Evolutionary conservation across 1,284 basidiomycete species (phyloP), one percentile per base, ranked within the genome.

Genomic region (Lentinula novae-zelandiae): DNA sequence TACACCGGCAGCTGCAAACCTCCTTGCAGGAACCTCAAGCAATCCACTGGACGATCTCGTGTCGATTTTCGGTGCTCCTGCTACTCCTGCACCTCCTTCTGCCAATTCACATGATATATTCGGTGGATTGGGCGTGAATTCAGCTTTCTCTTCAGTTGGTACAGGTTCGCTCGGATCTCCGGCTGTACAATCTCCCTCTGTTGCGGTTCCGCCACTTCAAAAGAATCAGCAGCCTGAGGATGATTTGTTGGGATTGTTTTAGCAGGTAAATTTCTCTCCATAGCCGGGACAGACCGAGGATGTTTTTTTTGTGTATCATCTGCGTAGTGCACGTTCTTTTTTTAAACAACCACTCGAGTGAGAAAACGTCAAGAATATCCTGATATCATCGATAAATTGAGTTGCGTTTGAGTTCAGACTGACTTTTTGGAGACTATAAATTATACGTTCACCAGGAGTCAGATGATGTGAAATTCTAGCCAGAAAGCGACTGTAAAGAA

Each of bases 11-110:
- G 87, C 89, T 3, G 83, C 82, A 6, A 89, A 80, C 65, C 77
- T 90, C 44, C 74, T 89, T 22, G 79, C 85, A 8, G 88, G 85
- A n/a, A 86, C 84, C 40, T 91, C 87, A 40, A 82, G 80, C 62
- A 96, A 96, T 72, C 95, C 95, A 1, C 80, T 96, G 49, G 95
- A 96, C 74, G 93, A 94, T 71, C 80, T 96, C 9, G 93, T 95
- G 34, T 93, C 92, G 13, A 90, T 95, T 66, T 96, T 96, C 73
- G 91, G 91, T 42, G 71, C 63, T 44, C 63, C 61, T 57, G 61
- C 61, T 52, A 63, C 60, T 44, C 63, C 67, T 20, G 63, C 67
- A 38, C 63, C 70, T 34, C 65, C 71, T 42, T 65, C 69, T 27
- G 64, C 69, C 10, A 63, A 70, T 49, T 57, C 69, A 53, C 53